phyloP scores from a whole-genome alignment of 2,329 filamentous ascomycete genomes.

The Colletotrichum eleusines region DNA sequence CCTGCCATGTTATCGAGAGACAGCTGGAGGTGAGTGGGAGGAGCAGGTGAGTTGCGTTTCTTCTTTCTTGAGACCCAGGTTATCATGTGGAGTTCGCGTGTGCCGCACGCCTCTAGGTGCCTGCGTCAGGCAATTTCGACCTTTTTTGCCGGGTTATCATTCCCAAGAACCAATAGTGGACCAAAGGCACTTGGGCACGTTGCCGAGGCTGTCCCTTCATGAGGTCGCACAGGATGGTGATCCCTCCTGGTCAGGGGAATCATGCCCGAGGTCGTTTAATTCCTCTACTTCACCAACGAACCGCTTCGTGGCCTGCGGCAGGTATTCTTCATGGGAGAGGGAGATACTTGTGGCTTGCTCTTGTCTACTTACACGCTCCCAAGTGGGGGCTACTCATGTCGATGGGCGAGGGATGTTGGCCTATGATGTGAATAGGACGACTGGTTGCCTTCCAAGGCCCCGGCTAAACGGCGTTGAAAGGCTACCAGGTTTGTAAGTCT shows the following conservation, averaged over 20 bases:
- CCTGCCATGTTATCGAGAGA: neutral
- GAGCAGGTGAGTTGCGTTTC: neutral
- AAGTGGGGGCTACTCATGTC: neutral
- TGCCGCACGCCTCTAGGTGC: constrained; percentile 1
- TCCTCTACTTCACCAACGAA: neutral
- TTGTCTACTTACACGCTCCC: constrained; percentile 7
- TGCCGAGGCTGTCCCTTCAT: too few species aligned
- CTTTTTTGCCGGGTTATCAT: neutral
- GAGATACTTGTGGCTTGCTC: neutral
- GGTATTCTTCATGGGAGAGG: neutral
- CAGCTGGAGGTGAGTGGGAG: neutral
- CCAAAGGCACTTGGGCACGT: neutral
- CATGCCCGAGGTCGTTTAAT: neutral
- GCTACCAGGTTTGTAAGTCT: neutral
- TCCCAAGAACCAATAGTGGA: too few species aligned
- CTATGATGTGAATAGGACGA: constrained; percentile 6
- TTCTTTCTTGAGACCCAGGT: neutral
- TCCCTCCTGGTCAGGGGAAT: constrained; percentile 6
- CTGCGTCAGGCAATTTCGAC: constrained; percentile 18
- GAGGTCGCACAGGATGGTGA: neutral
- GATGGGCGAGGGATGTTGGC: neutral
- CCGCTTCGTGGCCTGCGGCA: neutral
- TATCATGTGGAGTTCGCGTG: constrained; percentile 1
- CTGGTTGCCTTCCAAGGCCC: constrained; percentile 12
- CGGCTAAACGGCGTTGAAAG: constrained; percentile 26